These are phyloP conservation scores for Lyophyllum semitale DNA, from an alignment of 768 basidiomycete species.

Conservation along the genomic window DNA sequence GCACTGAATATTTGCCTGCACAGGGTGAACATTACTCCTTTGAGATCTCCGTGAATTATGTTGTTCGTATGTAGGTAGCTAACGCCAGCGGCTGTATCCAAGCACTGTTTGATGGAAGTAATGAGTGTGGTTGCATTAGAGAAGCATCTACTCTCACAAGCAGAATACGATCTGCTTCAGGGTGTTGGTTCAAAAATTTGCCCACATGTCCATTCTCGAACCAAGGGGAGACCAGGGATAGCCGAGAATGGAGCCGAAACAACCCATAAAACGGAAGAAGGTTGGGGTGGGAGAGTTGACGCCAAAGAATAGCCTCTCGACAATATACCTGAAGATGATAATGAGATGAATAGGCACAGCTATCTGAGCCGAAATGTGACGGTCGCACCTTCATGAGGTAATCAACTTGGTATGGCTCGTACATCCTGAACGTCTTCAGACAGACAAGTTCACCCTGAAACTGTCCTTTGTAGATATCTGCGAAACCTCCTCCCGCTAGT, in stretches of 20 bases:
- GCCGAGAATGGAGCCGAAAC: constrained; percentile 19
- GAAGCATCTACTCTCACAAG: background rate
- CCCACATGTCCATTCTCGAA: constrained; percentile 35
- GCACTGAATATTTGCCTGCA: background rate
- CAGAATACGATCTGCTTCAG: constrained; percentile 8
- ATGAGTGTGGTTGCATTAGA: background rate
- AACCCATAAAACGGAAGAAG: constrained; percentile 4
- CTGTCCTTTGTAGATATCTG: constrained; percentile 1
- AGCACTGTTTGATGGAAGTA: constrained; percentile 3
- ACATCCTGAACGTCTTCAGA: background rate
- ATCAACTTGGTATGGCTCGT: background rate
- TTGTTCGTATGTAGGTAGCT: constrained; percentile 25
- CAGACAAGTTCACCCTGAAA: constrained; percentile 4
- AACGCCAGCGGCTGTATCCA: constrained; percentile 25
- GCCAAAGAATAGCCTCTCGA: background rate
- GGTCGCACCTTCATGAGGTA: constrained; percentile 3
- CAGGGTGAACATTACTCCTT: constrained; percentile 18
- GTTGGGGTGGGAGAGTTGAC: constrained; percentile 1
- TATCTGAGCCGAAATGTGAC: background rate
- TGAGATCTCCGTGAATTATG: constrained; percentile 31
- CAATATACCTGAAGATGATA: background rate
- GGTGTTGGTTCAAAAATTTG: constrained; percentile 19
- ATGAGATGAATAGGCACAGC: background rate
- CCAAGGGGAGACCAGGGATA: constrained; percentile 38
- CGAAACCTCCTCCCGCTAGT: background rate